Conservation (phyloP, 148 eudicot species). For the Camellia granthamiana region DNA sequence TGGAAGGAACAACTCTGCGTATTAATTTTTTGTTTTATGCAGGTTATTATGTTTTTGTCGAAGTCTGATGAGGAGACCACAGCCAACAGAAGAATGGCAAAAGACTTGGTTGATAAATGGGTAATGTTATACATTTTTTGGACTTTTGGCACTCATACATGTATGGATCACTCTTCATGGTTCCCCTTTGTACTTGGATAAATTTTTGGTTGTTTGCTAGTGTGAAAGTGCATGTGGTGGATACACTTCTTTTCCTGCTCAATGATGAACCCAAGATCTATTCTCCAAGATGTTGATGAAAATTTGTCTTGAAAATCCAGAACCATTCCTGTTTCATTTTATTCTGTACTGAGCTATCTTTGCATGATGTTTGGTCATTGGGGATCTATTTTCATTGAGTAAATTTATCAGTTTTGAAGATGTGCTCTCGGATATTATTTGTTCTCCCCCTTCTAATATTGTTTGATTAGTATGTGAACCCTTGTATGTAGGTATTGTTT, state of each 20-base stretch:
- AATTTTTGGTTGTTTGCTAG: background rate
- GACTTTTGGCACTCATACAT: background rate
- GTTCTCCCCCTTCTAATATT: no score
- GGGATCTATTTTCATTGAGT: background rate
- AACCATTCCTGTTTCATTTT: background rate
- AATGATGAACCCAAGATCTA: background rate
- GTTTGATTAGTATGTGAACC: no score
- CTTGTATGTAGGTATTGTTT: background rate
- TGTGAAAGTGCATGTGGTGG: background rate
- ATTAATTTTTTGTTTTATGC: slow-evolving; percentile 20
- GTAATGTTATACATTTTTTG: slow-evolving; percentile 35
- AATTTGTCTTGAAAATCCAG: background rate
- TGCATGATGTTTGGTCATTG: background rate
- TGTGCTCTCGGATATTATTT: background rate
- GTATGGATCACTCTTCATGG: background rate
- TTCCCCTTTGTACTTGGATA: background rate
- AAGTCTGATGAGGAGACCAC: slow-evolving; percentile 98
- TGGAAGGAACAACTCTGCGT: background rate
- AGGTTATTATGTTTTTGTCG: slow-evolving; percentile 97
- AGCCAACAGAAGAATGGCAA: slow-evolving; percentile 82
- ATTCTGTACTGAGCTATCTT: background rate
- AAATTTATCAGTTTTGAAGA: background rate
- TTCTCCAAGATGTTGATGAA: background rate
- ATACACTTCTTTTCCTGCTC: background rate
- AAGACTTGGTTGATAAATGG: slow-evolving; percentile 98